Evolutionary conservation across 2,329 filamentous ascomycete genomes (phyloP).

Genomic region (Coniosporium tulheliwenetii): DNA sequence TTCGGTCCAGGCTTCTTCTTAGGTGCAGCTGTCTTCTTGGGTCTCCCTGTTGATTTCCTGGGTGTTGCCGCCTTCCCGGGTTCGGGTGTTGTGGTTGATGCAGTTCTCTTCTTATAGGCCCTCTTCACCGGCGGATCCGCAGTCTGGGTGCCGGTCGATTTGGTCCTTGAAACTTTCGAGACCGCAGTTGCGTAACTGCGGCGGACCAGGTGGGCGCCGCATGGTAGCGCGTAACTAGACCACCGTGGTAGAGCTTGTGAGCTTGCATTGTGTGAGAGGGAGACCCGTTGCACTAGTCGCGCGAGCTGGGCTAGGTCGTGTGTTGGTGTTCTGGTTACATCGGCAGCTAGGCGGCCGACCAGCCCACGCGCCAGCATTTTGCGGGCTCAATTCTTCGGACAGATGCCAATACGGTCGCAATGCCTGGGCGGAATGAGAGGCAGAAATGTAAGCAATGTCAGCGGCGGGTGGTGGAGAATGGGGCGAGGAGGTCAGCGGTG

Average conservation of each 20-base stretch:
- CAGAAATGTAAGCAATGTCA: too few relatives aligned
- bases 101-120: neutral
- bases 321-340: neutral
- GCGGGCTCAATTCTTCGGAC: too few relatives aligned
- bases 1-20: neutral
- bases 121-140: neutral
- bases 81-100: neutral
- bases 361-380: neutral
- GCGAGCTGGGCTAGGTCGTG: neutral
- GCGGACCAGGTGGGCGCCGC: neutral
- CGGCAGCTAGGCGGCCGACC: neutral
- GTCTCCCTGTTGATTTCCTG: neutral
- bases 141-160: neutral
- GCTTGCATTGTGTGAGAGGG: neutral
- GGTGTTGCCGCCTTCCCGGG: neutral
- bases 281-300: neutral
- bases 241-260: neutral
- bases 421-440: too few relatives aligned
- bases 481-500: too few relatives aligned
- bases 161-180: neutral
- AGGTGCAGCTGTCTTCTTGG: neutral
- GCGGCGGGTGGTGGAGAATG: too few relatives aligned
- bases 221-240: neutral
- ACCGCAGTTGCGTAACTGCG: neutral
- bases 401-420: too few relatives aligned